phyloP scores from a whole-genome alignment of 2,329 filamentous ascomycete species.

The Diaporthe citriasiana region DNA sequence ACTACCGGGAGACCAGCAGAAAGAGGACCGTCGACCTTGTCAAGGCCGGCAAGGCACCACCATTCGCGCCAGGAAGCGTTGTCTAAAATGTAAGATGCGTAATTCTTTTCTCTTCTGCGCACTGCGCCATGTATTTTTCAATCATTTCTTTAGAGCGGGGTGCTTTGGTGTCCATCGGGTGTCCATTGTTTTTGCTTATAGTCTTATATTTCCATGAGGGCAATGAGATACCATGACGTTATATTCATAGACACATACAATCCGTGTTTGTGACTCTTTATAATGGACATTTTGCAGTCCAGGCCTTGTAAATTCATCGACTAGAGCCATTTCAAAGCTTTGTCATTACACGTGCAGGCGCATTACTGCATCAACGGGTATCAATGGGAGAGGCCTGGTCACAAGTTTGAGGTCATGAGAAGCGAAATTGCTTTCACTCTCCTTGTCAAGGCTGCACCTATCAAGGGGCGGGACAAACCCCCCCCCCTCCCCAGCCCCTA shows the following conservation, averaged over 20 bases:
- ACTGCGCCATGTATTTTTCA: constrained; percentile 8
- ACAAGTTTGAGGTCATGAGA: neutral
- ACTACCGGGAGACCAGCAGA: constrained; percentile 43
- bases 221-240: constrained; percentile 11
- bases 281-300: neutral
- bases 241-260: neutral
- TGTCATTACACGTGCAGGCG: too few species aligned
- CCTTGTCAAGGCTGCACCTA: too few species aligned
- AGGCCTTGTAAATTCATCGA: neutral
- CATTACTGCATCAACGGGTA: neutral
- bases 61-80: constrained; percentile 48
- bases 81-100: constrained; percentile 40
- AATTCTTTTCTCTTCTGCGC: constrained; percentile 12
- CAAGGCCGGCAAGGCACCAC: constrained; percentile 40
- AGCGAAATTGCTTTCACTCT: too few species aligned
- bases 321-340: neutral
- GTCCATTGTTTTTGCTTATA: neutral
- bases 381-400: neutral
- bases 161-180: neutral
- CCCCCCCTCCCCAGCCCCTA: too few species aligned
- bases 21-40: constrained; percentile 32
- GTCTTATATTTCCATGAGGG: neutral
- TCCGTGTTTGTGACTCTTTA: neutral
- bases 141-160: constrained; percentile 2
- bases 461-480: too few species aligned